Evolutionary conservation across 768 basidiomycete species (phyloP), one percentile per base, ranked within the genome.

Genomic region (Calocera viscosa): DNA sequence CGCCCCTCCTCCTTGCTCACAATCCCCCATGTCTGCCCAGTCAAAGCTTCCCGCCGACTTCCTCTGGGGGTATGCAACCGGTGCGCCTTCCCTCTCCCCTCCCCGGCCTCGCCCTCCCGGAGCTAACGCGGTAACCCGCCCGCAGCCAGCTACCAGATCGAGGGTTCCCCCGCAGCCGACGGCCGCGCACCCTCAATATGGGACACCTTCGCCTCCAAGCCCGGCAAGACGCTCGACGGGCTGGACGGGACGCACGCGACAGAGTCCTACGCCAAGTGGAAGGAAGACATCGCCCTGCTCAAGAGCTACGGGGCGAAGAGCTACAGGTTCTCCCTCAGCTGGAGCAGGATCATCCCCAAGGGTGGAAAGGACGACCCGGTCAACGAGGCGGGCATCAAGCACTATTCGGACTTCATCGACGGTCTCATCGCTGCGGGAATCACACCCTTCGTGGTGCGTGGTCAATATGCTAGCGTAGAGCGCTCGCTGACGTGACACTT

Each of bases 261-360:
- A 60, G 84, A 87, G 74, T 88, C 87, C 14, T 86, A 88, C 76
- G 80, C 78, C 65, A 78, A 82, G 68, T 90, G 86, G 85, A 81
- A 81, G 68, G 83, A 86, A 69, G 88, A 89, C 72, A 75, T 88
- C 39, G 81, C 80, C 35, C 78, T 90, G 41, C 78, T 91, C 70
- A 80, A 78, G 28, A 71, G 79, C 38, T 87, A 88, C 69, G 86
- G 87, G 35, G 84, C 86, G 63, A 87, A 86, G 71, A 77, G 86
- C 1, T 90, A 90, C 77, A 83, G 88, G 24, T 90, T 91, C 76
- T 89, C 86, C 2, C 78, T 91, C 65, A 80, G 88, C 7, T 90
- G 88, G 90, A 82, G 86, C 12, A 81, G 89, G 30, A 81, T 90
- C 70, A 87, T 90, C 68, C 89, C 88, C 28, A 78, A 84, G 19